These are phyloP conservation scores for Fistulifera solaris DNA, from an alignment of 108 stramenopile species.

Conservation along the genomic window DNA sequence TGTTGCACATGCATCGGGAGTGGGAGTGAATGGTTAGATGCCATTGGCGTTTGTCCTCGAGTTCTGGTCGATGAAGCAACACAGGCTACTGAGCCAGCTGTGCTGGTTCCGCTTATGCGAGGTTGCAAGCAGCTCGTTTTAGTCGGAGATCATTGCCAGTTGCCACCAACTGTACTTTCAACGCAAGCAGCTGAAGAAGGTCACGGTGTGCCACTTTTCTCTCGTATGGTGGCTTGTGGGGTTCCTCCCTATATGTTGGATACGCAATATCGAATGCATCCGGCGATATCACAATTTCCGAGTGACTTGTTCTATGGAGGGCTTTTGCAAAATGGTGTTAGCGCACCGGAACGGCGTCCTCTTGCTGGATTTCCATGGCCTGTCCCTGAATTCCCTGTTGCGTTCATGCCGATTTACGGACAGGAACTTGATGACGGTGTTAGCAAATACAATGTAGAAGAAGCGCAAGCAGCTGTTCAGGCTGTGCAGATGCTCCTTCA, in stretches of 20 bases:
- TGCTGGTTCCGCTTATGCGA: conserved; percentile 83
- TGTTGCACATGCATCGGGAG: conserved; percentile 94
- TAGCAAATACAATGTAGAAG: conserved; percentile 88
- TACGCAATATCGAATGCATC: conserved; percentile 95
- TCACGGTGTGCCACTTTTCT: conserved; percentile 80
- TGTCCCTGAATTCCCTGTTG: conserved; percentile 82
- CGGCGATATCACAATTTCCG: conserved; percentile 87
- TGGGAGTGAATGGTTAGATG: conserved; percentile 79
- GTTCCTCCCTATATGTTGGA: conserved; percentile 87
- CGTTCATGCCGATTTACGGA: conserved; percentile 76
- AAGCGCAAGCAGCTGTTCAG: conserved; percentile 83
- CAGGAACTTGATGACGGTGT: conserved; percentile 85
- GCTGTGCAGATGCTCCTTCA: conserved; percentile 76
- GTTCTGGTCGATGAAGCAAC: conserved; percentile 93
- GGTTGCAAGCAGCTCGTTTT: conserved; percentile 91
- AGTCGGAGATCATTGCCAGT: conserved; percentile 96
- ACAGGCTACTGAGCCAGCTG: conserved; percentile 88
- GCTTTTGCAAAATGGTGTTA: conserved; percentile 74
- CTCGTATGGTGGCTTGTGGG: conserved; percentile 84
- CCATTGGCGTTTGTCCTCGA: conserved; percentile 69
- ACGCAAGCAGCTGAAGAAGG: conserved; percentile 83
- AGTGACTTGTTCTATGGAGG: conserved; percentile 86
- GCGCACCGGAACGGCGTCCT: conserved; percentile 78
- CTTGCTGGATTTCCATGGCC: conserved; percentile 88
- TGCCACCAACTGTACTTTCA: conserved; percentile 86